These are phyloP conservation scores for Physcia stellaris DNA, from an alignment of 495 filamentous ascomycete genomes.

Conservation along the genomic window DNA sequence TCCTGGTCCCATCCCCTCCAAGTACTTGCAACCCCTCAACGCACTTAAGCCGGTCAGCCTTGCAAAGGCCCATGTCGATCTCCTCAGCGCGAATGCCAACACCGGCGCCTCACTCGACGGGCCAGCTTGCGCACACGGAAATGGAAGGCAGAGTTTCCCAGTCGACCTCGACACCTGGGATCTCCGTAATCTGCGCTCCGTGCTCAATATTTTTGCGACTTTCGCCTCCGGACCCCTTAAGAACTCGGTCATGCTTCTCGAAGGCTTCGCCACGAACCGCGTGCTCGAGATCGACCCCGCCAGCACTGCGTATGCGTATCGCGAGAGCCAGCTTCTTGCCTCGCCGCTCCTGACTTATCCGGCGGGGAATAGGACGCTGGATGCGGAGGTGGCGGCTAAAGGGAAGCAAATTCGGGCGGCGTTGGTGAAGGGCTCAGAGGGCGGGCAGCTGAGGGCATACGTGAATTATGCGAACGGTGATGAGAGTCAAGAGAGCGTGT, in stretches of 20 bases:
- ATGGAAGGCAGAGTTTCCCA: slow-evolving; percentile 12
- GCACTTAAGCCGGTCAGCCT: background rate
- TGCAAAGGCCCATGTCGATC: background rate
- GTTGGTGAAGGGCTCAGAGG: slow-evolving; percentile 9
- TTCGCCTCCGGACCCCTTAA: slow-evolving; percentile 11
- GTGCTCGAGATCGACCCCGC: slow-evolving; percentile 16
- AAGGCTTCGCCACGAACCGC: slow-evolving; percentile 26
- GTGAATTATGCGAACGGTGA: slow-evolving; percentile 35
- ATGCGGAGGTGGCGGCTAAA: slow-evolving; percentile 11
- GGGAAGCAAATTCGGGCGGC: slow-evolving; percentile 14
- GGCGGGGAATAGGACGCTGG: slow-evolving; percentile 1
- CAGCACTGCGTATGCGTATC: slow-evolving; percentile 25
- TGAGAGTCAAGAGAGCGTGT: slow-evolving; percentile 26
- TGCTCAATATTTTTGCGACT: slow-evolving; percentile 11
- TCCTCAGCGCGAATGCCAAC: background rate
- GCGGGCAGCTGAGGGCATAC: slow-evolving; percentile 22
- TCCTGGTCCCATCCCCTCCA: background rate
- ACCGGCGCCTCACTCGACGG: background rate
- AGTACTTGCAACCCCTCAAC: background rate
- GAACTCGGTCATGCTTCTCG: slow-evolving; percentile 21
- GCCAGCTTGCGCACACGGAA: slow-evolving; percentile 2
- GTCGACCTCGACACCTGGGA: slow-evolving; percentile 13
- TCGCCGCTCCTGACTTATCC: background rate
- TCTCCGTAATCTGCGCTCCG: slow-evolving; percentile 7
- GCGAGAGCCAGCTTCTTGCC: slow-evolving; percentile 17